Conservation (phyloP, 805 yeast genomes). For the Ogataea pini region DNA sequence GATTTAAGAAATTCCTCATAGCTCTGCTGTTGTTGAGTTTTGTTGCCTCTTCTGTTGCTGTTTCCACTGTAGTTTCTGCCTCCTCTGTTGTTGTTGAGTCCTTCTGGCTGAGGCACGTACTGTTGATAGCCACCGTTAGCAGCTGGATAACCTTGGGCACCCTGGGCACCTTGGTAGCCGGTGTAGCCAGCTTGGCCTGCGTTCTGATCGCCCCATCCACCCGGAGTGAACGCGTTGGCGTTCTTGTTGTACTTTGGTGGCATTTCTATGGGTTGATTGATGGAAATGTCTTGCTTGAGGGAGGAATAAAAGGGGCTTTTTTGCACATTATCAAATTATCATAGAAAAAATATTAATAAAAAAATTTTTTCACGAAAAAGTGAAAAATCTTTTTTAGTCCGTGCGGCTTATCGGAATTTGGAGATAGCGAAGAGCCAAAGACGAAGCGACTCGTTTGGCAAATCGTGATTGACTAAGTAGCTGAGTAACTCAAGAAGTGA, state of each 20-base stretch:
- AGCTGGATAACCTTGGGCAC: conserved; percentile 28
- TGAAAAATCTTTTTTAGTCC: background rate
- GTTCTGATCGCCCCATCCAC: conserved; percentile 24
- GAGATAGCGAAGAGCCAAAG: background rate
- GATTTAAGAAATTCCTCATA: conserved; percentile 54
- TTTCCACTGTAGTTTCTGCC: conserved; percentile 15
- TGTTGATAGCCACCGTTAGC: conserved; percentile 14
- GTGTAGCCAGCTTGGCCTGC: conserved; percentile 22
- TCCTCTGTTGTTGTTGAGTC: conserved; percentile 1
- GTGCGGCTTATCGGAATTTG: background rate
- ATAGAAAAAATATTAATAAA: conserved; percentile 1
- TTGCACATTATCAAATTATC: conserved; percentile 5
- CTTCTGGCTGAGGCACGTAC: conserved; percentile 7
- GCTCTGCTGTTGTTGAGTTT: conserved; percentile 32
- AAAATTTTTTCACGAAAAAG: conserved; percentile 4
- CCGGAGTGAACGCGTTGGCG: conserved; percentile 37
- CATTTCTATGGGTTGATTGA: conserved; percentile 20
- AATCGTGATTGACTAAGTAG: no score
- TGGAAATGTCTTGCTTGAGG: background rate
- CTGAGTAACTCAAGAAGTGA: no score
- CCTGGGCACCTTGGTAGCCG: conserved; percentile 35
- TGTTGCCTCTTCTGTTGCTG: conserved; percentile 16
- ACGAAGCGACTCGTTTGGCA: no score
- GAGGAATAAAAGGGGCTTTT: background rate
- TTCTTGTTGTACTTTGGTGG: conserved; percentile 45